Evolutionary conservation across 495 filamentous ascomycete species (phyloP), one percentile per base, ranked within the genome.

Genomic region (Aspergillus nanangensis): DNA sequence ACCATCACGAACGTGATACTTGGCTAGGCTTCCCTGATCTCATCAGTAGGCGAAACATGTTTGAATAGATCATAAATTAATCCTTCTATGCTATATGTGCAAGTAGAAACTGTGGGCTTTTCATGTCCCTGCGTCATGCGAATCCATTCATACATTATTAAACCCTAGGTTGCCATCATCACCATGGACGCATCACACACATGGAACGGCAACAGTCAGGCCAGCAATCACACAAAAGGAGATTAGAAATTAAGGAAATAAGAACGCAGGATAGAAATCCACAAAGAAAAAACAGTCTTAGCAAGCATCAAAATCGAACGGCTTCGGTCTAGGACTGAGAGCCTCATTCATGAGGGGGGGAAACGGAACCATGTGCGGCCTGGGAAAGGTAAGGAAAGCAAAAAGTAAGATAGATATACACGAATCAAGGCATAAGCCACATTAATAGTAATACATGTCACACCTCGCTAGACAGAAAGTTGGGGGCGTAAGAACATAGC

Each of bases 361-460:
- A n/a, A n/a, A n/a, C n/a, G n/a, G n/a, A n/a, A n/a, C n/a, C n/a
- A n/a, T n/a, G n/a, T n/a, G n/a, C n/a, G n/a, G n/a, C n/a, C n/a
- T n/a, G n/a, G 43, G 7, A 29, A 44, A 40, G 21, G 13, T 3
- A 44, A 40, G 39, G 11, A 15, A 18, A 36, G 36, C 10, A 39
- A 11, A 47, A 14, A 34, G 21, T 19, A 29, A 18, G 34, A 38
- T 50, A 45, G 18, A 19, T 45, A 37, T 49, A 42, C 43, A 47
- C 21, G 18, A 18, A 5, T 9, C 31, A 37, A 44, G 7, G 25
- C 17, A 25, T 14, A 25, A 41, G 15, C 14, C 15, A 38, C 11
- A 53, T 36, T 21, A 57, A 34, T 51, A 48, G 39, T 51, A 51
- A 53, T 53, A 56, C 53, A 56, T 14, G 24, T 29, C 17, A 38